These are phyloP conservation scores for Elaeis guineensis DNA, from an alignment of 176 grass and related monocot genomes.

Conservation along the genomic window DNA sequence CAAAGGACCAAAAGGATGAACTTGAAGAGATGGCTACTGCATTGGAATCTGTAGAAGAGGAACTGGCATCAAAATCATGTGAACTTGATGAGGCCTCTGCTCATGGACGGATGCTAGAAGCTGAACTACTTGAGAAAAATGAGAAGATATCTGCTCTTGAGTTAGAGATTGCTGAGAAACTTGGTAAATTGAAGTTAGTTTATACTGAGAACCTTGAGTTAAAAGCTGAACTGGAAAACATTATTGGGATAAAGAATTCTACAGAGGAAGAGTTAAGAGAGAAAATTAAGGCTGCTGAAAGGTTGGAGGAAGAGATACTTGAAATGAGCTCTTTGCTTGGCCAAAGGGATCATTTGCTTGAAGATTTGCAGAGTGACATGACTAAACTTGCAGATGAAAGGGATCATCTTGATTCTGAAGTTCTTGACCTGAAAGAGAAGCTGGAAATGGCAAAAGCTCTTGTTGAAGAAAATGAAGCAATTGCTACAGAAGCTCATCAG, in stretches of 20 bases:
- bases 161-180: constrained; percentile 46
- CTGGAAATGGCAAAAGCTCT: constrained; percentile 67
- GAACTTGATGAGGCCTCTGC: constrained; percentile 42
- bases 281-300: constrained; percentile 25
- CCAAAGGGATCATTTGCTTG: constrained; percentile 20
- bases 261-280: constrained; percentile 49
- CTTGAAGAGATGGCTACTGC: constrained; percentile 39
- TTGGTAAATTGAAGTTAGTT: constrained; percentile 29
- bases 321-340: constrained; percentile 13
- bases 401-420: constrained; percentile 32
- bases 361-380: constrained; percentile 27
- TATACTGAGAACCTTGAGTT: constrained; percentile 51
- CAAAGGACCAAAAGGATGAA: constrained; percentile 64
- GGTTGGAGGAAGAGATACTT: constrained; percentile 20
- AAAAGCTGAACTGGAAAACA: constrained; percentile 42
- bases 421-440: constrained; percentile 56
- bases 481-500: constrained; percentile 77
- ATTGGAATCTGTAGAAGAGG: constrained; percentile 40
- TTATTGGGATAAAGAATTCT: constrained; percentile 25
- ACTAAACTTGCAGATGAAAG: constrained; percentile 44
- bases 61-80: constrained; percentile 35
- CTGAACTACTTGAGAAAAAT: constrained; percentile 37
- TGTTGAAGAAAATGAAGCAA: constrained; percentile 85
- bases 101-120: constrained; percentile 35
- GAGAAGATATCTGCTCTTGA: constrained; percentile 38